phyloP scores from a whole-genome alignment of 2,329 filamentous ascomycete genomes.

The Sarocladium strictum region DNA sequence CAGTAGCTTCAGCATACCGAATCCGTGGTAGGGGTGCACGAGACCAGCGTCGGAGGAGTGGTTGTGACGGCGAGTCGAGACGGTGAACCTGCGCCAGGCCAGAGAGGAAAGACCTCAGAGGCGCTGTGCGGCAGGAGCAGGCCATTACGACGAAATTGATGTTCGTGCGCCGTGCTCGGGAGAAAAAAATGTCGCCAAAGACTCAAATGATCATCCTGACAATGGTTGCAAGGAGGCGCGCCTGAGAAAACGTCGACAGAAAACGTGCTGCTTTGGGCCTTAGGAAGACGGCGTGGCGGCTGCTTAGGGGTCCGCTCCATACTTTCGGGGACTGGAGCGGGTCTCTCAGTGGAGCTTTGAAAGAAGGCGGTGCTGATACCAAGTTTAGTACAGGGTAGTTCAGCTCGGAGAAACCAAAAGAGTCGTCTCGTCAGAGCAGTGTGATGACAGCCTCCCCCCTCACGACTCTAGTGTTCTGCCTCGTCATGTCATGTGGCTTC shows the following conservation, averaged over 20 bases:
- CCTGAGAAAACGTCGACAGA: not conserved
- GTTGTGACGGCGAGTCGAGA: conserved; percentile 16
- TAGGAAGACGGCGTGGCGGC: not conserved
- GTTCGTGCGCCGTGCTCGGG: not conserved
- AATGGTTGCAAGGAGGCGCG: not conserved
- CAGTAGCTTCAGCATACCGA: not conserved
- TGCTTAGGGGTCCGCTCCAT: not conserved
- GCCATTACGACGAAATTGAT: conserved; percentile 28
- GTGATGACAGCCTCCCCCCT: too few relatives aligned
- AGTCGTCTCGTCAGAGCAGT: too few relatives aligned
- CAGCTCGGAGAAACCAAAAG: too few relatives aligned
- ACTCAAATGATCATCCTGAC: not conserved
- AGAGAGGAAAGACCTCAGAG: conserved; percentile 42
- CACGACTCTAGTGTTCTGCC: too few relatives aligned
- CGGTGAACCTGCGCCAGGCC: conserved; percentile 36
- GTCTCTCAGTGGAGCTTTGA: not conserved
- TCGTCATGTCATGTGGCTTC: too few relatives aligned
- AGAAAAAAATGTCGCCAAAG: not conserved
- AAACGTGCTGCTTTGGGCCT: not conserved
- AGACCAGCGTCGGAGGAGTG: not conserved
- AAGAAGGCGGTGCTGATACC: too few relatives aligned
- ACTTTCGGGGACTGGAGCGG: conserved; percentile 28
- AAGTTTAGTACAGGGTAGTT: too few relatives aligned
- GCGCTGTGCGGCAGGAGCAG: conserved; percentile 40
- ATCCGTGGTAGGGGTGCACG: not conserved